Conservation (phyloP, 2,329 filamentous ascomycete genomes). For the Penicillium brevicompactum region DNA sequence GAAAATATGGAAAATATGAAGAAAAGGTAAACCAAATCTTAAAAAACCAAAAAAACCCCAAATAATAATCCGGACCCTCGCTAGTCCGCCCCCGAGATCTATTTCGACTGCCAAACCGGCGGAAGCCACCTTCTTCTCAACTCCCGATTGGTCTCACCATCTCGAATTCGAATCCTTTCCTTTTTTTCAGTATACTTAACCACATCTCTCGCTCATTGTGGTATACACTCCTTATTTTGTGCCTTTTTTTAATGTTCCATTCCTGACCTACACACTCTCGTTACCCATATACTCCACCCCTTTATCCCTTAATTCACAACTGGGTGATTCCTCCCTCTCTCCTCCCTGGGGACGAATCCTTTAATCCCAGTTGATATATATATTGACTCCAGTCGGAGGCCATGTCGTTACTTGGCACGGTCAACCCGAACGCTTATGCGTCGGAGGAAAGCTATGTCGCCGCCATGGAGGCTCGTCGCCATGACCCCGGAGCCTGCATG, state of each 20-base stretch:
- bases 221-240: neutral
- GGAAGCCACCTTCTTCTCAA: neutral
- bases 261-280: neutral
- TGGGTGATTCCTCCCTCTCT: neutral
- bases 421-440: conserved; percentile 31
- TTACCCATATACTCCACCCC: neutral
- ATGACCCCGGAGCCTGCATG: conserved; percentile 25
- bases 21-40: too few species aligned
- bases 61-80: neutral
- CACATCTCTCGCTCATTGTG: neutral
- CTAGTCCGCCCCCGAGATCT: neutral
- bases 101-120: neutral
- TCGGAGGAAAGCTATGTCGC: neutral
- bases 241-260: neutral
- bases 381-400: conserved; percentile 6
- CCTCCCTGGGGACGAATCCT: neutral
- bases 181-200: neutral
- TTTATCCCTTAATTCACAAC: neutral
- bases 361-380: neutral
- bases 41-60: neutral
- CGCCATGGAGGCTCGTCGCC: conserved; percentile 16
- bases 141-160: neutral
- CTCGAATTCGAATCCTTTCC: neutral
- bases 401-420: conserved; percentile 39
- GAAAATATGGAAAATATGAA: too few species aligned